Conservation (phyloP, 176 grass and related monocot genomes). For the Neostapfia colusana region DNA sequence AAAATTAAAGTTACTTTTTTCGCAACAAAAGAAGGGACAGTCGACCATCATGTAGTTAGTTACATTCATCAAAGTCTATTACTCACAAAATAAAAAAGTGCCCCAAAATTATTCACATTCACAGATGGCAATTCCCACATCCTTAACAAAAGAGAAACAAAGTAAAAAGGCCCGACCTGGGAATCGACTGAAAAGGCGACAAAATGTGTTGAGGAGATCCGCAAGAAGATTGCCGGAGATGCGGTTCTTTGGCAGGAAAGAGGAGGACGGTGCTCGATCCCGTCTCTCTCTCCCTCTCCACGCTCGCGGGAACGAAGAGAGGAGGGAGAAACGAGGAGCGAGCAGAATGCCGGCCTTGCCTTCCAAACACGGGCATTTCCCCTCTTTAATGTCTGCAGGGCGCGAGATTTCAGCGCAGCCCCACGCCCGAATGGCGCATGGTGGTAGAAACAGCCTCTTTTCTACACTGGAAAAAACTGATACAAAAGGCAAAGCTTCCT, state of each 20-base stretch:
- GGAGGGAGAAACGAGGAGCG: constrained; percentile 53
- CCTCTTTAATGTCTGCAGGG: constrained; percentile 19
- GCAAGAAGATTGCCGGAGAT: background rate
- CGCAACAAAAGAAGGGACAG: no score
- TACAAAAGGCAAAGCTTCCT: background rate
- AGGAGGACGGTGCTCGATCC: constrained; percentile 15
- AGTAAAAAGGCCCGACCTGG: background rate
- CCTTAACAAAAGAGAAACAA: background rate
- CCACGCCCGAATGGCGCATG: background rate
- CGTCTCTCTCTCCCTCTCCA: constrained; percentile 41
- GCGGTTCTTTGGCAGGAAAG: constrained; percentile 39
- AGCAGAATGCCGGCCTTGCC: constrained; percentile 40
- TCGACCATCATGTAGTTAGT: background rate
- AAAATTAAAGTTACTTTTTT: background rate
- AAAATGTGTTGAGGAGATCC: background rate
- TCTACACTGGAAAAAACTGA: background rate
- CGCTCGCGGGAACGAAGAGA: constrained; percentile 50
- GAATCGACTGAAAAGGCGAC: background rate
- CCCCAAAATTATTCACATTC: background rate
- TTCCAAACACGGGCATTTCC: constrained; percentile 41
- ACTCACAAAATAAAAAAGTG: background rate
- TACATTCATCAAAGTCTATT: background rate
- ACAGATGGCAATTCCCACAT: background rate
- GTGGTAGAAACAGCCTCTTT: background rate
- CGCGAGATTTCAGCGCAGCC: constrained; percentile 37